Evolutionary conservation across 768 basidiomycete genomes (phyloP), one percentile per base, ranked within the genome.

Genomic region (Strobilomyces confusus): DNA sequence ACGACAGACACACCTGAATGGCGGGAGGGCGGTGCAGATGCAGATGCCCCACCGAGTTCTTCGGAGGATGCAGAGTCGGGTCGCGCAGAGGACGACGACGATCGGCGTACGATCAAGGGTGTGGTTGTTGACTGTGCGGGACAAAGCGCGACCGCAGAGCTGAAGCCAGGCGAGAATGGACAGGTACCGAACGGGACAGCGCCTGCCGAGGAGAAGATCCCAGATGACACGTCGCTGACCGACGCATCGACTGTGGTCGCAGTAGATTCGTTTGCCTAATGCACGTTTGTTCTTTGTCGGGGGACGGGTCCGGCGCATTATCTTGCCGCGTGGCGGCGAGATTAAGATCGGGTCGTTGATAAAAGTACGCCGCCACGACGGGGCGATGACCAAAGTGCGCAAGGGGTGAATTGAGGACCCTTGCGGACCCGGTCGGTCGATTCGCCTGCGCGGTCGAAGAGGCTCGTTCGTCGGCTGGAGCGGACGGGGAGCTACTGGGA

Each of bases 81-180:
- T 14, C 49, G 37, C 6, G 36, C 25, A 5, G 69, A 63, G n/a
- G 74, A 72, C 47, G 74, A 70, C 52, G 67, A 82, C 72, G 58
- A 81, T 76, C 66, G 76, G 66, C 55, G 75, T 62, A 62, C 74
- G 60, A 68, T 71, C 57, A 63, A 69, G 34, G 66, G 67, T n/a
- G 58, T 66, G 38, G 61, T 61, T 23, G 51, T 66, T 34, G 57
- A 63, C 29, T 19, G 26, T 48, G 58, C 58, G 30, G 60, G 57
- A 42, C 58, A 51, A 34, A 49, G 47, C 20, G 56, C 48, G 30
- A 41, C 34, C 29, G 17, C 54, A 23, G 57, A 55, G 54, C 12
- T 46, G 26, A 65, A 63, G 55, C 47, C 42, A 29, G 52, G 42
- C 13, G 48, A 34, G 44, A 48, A 49, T n/a, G 63, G 49, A 47